phyloP scores from a whole-genome alignment of 2,329 filamentous ascomycete genomes.

The Aureobasidium sp. region DNA sequence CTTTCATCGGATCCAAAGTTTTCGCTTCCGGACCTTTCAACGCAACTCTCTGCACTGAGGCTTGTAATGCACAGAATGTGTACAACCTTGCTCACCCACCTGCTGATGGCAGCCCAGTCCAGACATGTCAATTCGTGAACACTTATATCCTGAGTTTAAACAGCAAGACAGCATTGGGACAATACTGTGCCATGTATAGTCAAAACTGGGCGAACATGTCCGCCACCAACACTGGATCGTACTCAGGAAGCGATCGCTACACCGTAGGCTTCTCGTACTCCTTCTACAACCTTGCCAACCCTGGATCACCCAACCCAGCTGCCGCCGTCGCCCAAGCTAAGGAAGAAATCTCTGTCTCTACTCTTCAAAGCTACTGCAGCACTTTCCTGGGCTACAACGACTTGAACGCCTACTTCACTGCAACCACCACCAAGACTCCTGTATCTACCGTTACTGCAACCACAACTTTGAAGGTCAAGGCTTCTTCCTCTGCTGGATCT shows the following conservation, averaged over 20 bases:
- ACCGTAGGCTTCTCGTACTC: conserved; percentile 20
- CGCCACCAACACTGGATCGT: conserved; percentile 26
- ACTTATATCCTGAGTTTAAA: conserved; percentile 18
- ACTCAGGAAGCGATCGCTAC: conserved; percentile 22
- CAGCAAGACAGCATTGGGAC: conserved; percentile 11
- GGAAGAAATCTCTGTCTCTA: conserved; percentile 14
- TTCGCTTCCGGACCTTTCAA: conserved; percentile 37
- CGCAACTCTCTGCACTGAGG: conserved; percentile 33
- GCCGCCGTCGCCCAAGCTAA: conserved; percentile 25
- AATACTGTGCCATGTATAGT: conserved; percentile 25
- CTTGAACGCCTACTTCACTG: neutral
- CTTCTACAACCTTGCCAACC: conserved; percentile 16
- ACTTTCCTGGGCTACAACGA: conserved; percentile 4
- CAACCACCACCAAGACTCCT: neutral
- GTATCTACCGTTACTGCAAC: neutral
- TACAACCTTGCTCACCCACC: conserved; percentile 27
- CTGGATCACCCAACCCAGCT: conserved; percentile 10
- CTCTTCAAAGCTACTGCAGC: conserved; percentile 7
- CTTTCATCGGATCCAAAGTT: conserved; percentile 32
- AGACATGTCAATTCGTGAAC: conserved; percentile 18
- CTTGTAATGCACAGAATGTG: conserved; percentile 27
- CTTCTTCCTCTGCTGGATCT: neutral
- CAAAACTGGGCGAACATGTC: conserved; percentile 21
- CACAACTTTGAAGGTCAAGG: neutral
- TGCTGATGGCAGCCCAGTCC: neutral